Percentiles rank a stretch among this genome's conserved stretches.
Conservation (phyloP, 202 grass and related monocot genomes). For the Musa balbisiana region DNA sequence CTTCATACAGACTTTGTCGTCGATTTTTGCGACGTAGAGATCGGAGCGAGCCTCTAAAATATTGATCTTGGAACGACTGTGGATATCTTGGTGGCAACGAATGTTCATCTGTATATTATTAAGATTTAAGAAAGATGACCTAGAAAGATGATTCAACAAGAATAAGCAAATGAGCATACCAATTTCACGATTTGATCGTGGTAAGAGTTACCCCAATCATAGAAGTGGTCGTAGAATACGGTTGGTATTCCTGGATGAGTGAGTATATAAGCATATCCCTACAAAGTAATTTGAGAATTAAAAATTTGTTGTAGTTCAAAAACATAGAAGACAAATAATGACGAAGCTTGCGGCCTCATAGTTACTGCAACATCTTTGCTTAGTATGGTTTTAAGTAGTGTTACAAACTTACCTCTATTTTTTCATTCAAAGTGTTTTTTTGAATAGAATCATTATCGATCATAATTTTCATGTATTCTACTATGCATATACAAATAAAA, state of each 20-base stretch:
- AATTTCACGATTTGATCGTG: constrained; percentile 68
- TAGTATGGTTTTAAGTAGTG: too few relatives aligned
- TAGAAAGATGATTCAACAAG: not conserved
- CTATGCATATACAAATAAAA: too few relatives aligned
- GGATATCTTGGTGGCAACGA: constrained; percentile 65
- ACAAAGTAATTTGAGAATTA: not conserved
- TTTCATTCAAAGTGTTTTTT: too few relatives aligned
- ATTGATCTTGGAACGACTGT: constrained; percentile 65
- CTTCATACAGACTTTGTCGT: constrained; percentile 80
- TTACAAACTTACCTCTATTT: too few relatives aligned
- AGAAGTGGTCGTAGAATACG: constrained; percentile 92
- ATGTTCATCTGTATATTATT: constrained; percentile 11
- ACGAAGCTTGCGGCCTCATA: too few relatives aligned
- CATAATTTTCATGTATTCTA: too few relatives aligned
- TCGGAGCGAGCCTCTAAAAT: constrained; percentile 67
- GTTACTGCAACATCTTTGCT: too few relatives aligned
- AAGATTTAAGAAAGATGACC: not conserved
- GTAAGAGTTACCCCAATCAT: constrained; percentile 44
- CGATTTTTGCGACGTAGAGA: constrained; percentile 60
- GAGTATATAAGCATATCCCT: constrained; percentile 97
- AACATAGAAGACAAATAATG: not conserved
- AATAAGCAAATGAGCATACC: constrained; percentile 34
- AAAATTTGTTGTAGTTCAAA: not conserved
- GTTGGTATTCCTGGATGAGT: constrained; percentile 88
- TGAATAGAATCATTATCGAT: too few relatives aligned